These are phyloP conservation scores for Passiflora organensis DNA, from an alignment of 345 rosid genomes.

Conservation along the genomic window DNA sequence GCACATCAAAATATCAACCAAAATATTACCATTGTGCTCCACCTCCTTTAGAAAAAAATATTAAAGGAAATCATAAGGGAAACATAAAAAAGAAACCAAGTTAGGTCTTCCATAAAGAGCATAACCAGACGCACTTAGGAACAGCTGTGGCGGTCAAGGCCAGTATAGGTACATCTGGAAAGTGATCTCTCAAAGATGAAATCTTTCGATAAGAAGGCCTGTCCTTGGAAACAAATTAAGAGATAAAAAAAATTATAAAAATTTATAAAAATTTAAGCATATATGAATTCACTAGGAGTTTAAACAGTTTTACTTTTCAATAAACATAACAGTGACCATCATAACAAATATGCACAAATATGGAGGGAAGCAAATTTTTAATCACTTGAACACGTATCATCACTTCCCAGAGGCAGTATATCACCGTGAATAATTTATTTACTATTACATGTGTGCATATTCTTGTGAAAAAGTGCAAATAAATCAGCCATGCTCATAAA, in stretches of 20 bases:
- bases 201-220: constrained; percentile 90
- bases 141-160: constrained; percentile 96
- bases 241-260: constrained; percentile 9
- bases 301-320: no score
- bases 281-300: neutral
- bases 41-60: constrained; percentile 2
- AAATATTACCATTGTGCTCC: constrained; percentile 1
- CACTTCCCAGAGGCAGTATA: neutral
- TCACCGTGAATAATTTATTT: no score
- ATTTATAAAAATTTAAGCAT: neutral
- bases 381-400: neutral
- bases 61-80: neutral
- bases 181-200: constrained; percentile 63
- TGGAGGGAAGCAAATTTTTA: neutral
- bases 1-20: constrained; percentile 22
- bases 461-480: neutral
- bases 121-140: constrained; percentile 78
- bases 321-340: no score
- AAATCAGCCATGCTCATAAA: neutral
- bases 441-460: neutral
- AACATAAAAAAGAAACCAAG: neutral
- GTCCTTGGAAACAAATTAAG: constrained; percentile 14
- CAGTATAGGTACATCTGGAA: constrained; percentile 78
- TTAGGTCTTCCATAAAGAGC: constrained; percentile 3
- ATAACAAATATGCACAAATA: neutral